Base-by-base conservation (phyloP, 352 stramenopile genomes). In the Elongisporangium undulatum region DNA sequence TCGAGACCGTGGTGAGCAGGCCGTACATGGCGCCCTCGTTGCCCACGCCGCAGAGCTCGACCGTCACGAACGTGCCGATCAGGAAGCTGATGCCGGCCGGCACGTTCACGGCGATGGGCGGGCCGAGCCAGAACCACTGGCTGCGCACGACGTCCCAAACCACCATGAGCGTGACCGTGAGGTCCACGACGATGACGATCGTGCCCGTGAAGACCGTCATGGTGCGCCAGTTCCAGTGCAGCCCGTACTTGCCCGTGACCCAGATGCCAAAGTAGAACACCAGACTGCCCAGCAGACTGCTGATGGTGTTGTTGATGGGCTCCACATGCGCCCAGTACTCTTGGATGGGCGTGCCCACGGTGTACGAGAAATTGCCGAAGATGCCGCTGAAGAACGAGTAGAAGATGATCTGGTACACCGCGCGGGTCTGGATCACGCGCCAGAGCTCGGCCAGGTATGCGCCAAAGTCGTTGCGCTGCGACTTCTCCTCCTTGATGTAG, bases 401-500 rank as follows among this genome's bases (percentile, higher is more conserved):
- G 34, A 66, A 51, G 26, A 85, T 62, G 48, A 82, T 58, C 26
- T 82, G 71, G 53, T 75, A 77, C 62, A 85, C 52, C 0, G 41
- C 72, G 21, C 68, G 68, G 34, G 57, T 64, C 59, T 78, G 63
- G 24, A 85, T 24, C 7, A 82, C 49, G 0, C 58, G 21, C 64
- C 68, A 85, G 6, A 82, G 21, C 24, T 75, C 56, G n/a, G 39
- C 58, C 15, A 73, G 62, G 63, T 84, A 81, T 1, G 51, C 26
- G 0, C 20, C 54, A 26, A 81, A 69, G 12, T 71, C 49, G 7
- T 67, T 54, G 7, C 58, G 55, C 7, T 29, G 38, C 5, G 38
- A 38, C 56, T 81, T 82, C n/a, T 72, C 61, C n/a, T 85, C 75
- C 21, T 74, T 64, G 10, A 82, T 71, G 56, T 75, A 75, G 49